phyloP scores from a whole-genome alignment of 2,329 filamentous ascomycete species.

The Aureobasidium sp. region DNA sequence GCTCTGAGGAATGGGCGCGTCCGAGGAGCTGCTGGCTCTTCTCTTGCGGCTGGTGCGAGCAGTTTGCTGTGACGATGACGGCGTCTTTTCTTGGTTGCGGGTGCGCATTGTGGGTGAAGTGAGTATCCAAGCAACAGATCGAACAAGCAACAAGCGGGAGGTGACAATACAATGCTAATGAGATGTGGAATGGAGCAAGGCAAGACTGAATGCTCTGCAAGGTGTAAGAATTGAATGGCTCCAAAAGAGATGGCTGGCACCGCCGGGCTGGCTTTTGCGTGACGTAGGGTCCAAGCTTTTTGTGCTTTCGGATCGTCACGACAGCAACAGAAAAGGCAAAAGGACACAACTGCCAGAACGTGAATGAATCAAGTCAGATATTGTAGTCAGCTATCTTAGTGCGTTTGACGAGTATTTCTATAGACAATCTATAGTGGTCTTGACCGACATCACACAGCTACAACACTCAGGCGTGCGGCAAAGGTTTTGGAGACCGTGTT shows the following conservation, averaged over 20 bases:
- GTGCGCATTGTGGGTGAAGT: conserved; percentile 13
- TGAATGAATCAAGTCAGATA: too few species aligned
- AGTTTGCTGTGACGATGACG: conserved; percentile 11
- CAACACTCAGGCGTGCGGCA: background rate
- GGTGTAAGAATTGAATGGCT: conserved; percentile 6
- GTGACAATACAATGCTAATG: background rate
- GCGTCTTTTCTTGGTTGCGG: conserved; percentile 18
- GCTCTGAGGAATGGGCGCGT: conserved; percentile 14
- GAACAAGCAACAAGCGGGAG: background rate
- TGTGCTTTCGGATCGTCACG: background rate
- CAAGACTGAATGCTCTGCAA: background rate
- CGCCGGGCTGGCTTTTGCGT: conserved; percentile 1
- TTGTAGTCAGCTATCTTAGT: too few species aligned
- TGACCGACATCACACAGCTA: background rate
- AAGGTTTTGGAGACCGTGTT: background rate
- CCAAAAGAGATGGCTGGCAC: conserved; percentile 5
- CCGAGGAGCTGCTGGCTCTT: conserved; percentile 17
- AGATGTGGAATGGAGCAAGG: background rate
- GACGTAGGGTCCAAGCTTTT: conserved; percentile 8
- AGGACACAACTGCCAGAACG: background rate
- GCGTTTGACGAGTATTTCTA: background rate
- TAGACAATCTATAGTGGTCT: background rate
- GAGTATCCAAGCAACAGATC: background rate
- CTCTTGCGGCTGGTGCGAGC: conserved; percentile 17
- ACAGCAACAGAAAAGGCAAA: conserved; percentile 2